Base-by-base conservation (phyloP, 768 basidiomycete species). In the Mycena kentingensis region DNA sequence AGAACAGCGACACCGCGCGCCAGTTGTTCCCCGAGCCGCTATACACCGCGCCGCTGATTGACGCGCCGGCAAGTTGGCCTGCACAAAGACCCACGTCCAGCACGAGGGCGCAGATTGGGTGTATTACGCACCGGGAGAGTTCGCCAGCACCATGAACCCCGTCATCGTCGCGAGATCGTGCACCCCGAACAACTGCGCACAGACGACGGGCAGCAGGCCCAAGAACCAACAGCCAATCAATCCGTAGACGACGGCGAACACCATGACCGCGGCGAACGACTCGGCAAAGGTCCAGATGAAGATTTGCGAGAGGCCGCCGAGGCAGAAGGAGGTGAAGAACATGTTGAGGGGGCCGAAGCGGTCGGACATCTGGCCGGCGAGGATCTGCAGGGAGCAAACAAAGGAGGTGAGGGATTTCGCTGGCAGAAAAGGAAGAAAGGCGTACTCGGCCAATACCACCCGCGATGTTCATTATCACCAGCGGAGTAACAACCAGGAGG, bases 331-430 rank as follows among this genome's bases (percentile, higher is more conserved):
- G n/a, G 68, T 38, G 46, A 73, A 70, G 54, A 75, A 66, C 36
- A 73, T 65, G 59, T 77, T 77, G 35, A 70, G 65, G 15, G 71
- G 67, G 4, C 75, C 75, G 38, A 75, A 54, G 16, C 62, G 57
- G 58, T 77, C 75, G 5, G 71, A 67, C n/a, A 70, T 36, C 49
- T 67, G 65, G 1, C 75, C 75, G 41, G 72, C 68, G 21, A 63
- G 45, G 28, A 70, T 68, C 44, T 74, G 39, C 5, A 34, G 28
- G 12, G 24, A n/a, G n/a, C n/a, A n/a, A n/a, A n/a, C n/a, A n/a
- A n/a, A n/a, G n/a, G 26, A 34, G 32, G 18, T 45, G 24, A 19
- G 24, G 22, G 41, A 28, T 38, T 27, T 51, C n/a, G 7, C 10
- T 32, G 24, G 21, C 10, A 19, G 26, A 16, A 21, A 41, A 37